Evolutionary conservation across 495 filamentous ascomycete genomes (phyloP).

Genomic region (Amniculicola lignicola): DNA sequence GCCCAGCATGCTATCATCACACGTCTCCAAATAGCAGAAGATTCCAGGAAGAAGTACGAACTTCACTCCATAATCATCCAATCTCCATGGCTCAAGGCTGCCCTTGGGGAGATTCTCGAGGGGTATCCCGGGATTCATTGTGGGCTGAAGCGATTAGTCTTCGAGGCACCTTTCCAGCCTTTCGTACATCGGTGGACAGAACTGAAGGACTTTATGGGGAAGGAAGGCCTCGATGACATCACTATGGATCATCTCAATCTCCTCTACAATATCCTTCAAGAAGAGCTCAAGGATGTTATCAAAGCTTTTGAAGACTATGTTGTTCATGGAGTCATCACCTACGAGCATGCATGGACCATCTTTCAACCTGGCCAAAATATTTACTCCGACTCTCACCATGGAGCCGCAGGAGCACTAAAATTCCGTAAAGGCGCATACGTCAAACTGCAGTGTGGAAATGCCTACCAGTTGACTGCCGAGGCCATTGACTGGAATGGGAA

Average conservation of each 20-base stretch:
- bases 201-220: slow-evolving; percentile 43
- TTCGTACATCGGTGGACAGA: slow-evolving; percentile 66
- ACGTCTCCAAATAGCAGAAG: slow-evolving; percentile 33
- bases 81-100: slow-evolving; percentile 57
- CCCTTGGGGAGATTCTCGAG: slow-evolving; percentile 55
- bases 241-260: slow-evolving; percentile 56
- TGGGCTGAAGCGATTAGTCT: slow-evolving; percentile 56
- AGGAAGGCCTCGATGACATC: slow-evolving; percentile 40
- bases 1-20: slow-evolving; percentile 25
- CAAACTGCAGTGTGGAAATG: slow-evolving; percentile 32
- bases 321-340: slow-evolving; percentile 56
- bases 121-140: slow-evolving; percentile 66
- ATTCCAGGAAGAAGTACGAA: slow-evolving; percentile 58
- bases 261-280: slow-evolving; percentile 53
- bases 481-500: slow-evolving; percentile 61
- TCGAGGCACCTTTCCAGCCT: slow-evolving; percentile 57
- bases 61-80: slow-evolving; percentile 64
- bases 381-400: slow-evolving; percentile 41
- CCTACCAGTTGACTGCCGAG: slow-evolving; percentile 37
- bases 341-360: slow-evolving; percentile 55
- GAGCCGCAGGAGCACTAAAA: slow-evolving; percentile 40
- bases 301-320: slow-evolving; percentile 55
- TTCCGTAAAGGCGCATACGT: slow-evolving; percentile 37
- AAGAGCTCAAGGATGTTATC: slow-evolving; percentile 57
- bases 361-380: slow-evolving; percentile 49